phyloP scores from a whole-genome alignment of 2,329 filamentous ascomycete species.

The Aspergillus flavus region DNA sequence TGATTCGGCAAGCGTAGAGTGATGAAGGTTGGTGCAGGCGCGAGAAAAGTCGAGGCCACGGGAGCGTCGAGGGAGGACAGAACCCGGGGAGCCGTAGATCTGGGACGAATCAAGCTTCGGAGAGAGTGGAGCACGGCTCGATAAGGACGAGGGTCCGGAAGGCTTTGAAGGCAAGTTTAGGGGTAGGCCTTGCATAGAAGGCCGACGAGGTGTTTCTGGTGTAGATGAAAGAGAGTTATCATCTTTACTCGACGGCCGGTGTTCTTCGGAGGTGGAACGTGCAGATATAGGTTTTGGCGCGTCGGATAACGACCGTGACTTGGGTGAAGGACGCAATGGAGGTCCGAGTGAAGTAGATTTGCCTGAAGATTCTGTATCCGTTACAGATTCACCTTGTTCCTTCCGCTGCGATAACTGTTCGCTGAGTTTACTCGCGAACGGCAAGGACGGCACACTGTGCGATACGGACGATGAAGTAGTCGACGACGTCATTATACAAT shows the following conservation, averaged over 20 bases:
- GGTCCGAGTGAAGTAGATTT: slow-evolving; percentile 24
- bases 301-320: slow-evolving; percentile 68
- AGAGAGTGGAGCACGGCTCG: slow-evolving; percentile 70
- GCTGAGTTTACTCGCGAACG: slow-evolving; percentile 41
- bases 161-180: slow-evolving; percentile 66
- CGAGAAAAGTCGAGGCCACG: slow-evolving; percentile 91
- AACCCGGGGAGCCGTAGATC: slow-evolving; percentile 83
- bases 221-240: slow-evolving; percentile 59
- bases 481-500: slow-evolving; percentile 26
- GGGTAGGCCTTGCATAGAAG: slow-evolving; percentile 67
- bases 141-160: slow-evolving; percentile 52
- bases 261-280: slow-evolving; percentile 60
- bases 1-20: slow-evolving; percentile 88
- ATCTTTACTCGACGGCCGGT: slow-evolving; percentile 63
- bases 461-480: slow-evolving; percentile 23
- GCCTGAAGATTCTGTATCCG: slow-evolving; percentile 12
- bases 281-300: slow-evolving; percentile 60
- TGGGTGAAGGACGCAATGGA: slow-evolving; percentile 42
- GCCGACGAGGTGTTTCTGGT: slow-evolving; percentile 73
- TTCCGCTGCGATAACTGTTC: slow-evolving; percentile 37
- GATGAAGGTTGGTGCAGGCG: slow-evolving; percentile 90
- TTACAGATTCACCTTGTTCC: slow-evolving; percentile 20
- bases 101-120: slow-evolving; percentile 84
- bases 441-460: slow-evolving; percentile 22
- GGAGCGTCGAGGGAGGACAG: slow-evolving; percentile 84